Percentiles rank a stretch among this genome's conserved stretches.
Evolutionary conservation across 2,329 filamentous ascomycete genomes (phyloP).

Genomic region (Diaporthe humulicola): DNA sequence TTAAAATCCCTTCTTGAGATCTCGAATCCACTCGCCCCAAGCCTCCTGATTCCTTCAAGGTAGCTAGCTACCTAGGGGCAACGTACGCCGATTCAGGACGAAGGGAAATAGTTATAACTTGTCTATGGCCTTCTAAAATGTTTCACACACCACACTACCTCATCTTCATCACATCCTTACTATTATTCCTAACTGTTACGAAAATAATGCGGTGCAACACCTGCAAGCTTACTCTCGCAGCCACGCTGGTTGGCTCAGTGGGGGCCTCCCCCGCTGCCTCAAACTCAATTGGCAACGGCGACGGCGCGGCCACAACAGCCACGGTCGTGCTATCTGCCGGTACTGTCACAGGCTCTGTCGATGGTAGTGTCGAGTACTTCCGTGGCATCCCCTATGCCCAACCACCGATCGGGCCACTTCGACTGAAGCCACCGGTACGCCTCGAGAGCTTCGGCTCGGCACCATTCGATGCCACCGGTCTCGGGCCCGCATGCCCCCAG

Average conservation of each 20-base stretch:
- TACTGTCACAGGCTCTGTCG: conserved; percentile 15
- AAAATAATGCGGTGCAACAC: not conserved
- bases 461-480: conserved; percentile 60
- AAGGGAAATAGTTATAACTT: not conserved
- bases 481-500: conserved; percentile 69
- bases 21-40: not conserved
- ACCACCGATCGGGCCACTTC: conserved; percentile 68
- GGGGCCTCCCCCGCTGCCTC: not conserved
- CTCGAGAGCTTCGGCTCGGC: conserved; percentile 63
- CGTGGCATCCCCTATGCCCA: conserved; percentile 75
- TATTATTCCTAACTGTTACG: not conserved
- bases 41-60: too few relatives aligned
- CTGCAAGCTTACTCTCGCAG: not conserved
- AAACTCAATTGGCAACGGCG: not conserved
- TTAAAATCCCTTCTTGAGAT: too few relatives aligned
- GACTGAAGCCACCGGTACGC: conserved; percentile 71
- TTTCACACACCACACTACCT: not conserved
- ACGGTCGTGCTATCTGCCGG: conserved; percentile 2
- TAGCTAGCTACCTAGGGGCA: too few relatives aligned
- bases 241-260: not conserved
- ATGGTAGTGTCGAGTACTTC: conserved; percentile 65
- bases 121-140: not conserved
- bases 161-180: not conserved
- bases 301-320: not conserved
- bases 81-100: too few relatives aligned